Evolutionary conservation across 73 alveolate species (phyloP), one percentile per base, ranked within the genome.

Genomic region (Paramecium sonneborni): DNA sequence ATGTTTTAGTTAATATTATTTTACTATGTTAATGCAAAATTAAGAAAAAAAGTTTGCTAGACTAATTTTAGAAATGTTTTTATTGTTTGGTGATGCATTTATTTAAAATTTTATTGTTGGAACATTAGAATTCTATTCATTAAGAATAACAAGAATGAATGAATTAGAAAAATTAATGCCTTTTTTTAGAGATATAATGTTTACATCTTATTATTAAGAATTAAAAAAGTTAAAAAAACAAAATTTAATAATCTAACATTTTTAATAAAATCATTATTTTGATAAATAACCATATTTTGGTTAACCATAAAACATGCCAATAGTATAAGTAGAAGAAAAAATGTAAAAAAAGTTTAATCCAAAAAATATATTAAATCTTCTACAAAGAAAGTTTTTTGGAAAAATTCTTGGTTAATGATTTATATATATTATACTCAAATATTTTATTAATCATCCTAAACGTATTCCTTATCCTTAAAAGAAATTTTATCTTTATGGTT

Each of bases 381-480:
- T 52, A 1, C 3, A 6, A 15, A 52, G 18, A 52, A 52, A 52
- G 3, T 52, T 20, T 11, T 52, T 52, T 18, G 32, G 32, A 52
- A 52, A 52, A 52, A 18, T 52, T 21, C 68, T 52, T 18, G 68
- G 68, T 15, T 18, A 52, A 52, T 52, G 32, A 52, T 52, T 18
- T 52, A 52, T 18, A 52, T 52, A 52, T 52, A 18, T 52, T 15
- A 52, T 52, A 52, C 68, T 52, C 68, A 52, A 26, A 62, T 30
- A 0, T 26, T 11, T 23, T 62, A 62, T 30, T 7, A 8, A 26
- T 62, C 84, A 32, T 68, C 93, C 93, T 39, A 87, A 41, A 23
- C 93, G 58, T 34, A 62, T 76, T 9, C 93, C 93, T 68, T 69
- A 43, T 67, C 93, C 93, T 69, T 87, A 68, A 28, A 87, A 87